Percentiles rank a stretch among this genome's conserved stretches.
Evolutionary conservation across 768 basidiomycete genomes (phyloP).

Genomic region (Leccinellum albellum): DNA sequence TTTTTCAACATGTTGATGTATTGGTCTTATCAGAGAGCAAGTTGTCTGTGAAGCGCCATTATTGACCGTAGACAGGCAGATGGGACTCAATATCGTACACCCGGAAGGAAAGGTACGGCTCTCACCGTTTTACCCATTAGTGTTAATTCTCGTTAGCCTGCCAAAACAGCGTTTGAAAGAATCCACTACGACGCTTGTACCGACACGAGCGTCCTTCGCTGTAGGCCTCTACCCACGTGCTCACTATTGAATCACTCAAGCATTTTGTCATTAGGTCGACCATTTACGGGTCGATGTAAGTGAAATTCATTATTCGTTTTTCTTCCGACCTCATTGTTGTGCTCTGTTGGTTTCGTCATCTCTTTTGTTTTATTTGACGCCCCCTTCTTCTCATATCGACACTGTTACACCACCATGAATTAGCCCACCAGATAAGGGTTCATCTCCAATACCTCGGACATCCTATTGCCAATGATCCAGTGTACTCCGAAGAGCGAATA

Average conservation of each 20-base stretch:
- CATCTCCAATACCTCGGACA: constrained; percentile 93
- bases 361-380: not conserved
- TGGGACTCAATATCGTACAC: constrained; percentile 95
- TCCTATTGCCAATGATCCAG: constrained; percentile 92
- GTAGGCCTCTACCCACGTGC: constrained; percentile 36
- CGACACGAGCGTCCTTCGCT: constrained; percentile 83
- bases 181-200: constrained; percentile 77
- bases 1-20: not conserved
- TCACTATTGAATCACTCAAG: constrained; percentile 1
- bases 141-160: constrained; percentile 46
- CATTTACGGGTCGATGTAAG: constrained; percentile 90
- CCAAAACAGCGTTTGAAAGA: constrained; percentile 84
- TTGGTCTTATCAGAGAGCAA: constrained; percentile 53
- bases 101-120: constrained; percentile 82
- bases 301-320: constrained; percentile 4
- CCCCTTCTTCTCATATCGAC: not conserved
- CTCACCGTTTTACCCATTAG: not conserved
- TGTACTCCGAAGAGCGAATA: constrained; percentile 78
- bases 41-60: constrained; percentile 82
- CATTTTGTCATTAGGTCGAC: constrained; percentile 52
- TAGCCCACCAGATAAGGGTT: constrained; percentile 96
- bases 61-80: constrained; percentile 90
- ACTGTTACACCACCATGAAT: constrained; percentile 3
- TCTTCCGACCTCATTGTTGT: not conserved
- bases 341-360: not conserved